Base-by-base conservation (phyloP, 2,329 filamentous ascomycete species). In the Neonectria faginata region DNA sequence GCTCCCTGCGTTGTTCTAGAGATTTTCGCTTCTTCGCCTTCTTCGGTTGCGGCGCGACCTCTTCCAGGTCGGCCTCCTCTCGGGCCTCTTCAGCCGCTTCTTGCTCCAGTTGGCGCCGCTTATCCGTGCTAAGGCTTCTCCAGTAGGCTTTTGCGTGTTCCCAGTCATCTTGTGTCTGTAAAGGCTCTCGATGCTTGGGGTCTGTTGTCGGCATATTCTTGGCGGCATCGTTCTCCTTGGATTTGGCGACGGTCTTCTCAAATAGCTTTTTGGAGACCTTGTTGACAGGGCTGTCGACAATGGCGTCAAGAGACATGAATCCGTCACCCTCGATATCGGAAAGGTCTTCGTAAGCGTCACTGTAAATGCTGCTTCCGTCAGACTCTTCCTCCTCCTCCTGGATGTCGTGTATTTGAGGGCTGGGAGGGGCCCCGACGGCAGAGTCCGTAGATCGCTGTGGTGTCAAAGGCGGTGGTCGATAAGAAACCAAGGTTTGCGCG, bases 271-370 rank as follows among this genome's bases (percentile, higher is more conserved):
- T 67, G 3, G 70, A 57, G n/a, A 71, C 58, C 11, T 60, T 66
- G 25, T 67, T 66, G 41, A 73, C 67, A 12, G 91, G 88, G 51
- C 84, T 88, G 20, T 89, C 86, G 1, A 93, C 84, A 9, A 94
- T 86, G 11, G 92, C 92, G 76, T 94, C 86, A 8, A 94, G 82
- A 5, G 91, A 94, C 73, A 88, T 83, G 72, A 93, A 94, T 0
- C 90, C 91, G 51, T 87, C 86, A 2, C 85, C 86, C 42, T 91
- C 89, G 4, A 84, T 73, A 14, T 92, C 89, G 0, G 87, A 87
- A 0, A 91, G 80, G 65, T 93, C 90, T 77, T 94, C 92, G 58
- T 90, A 90, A 1, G 92, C 92, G 77, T 94, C 92, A 68, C 90
- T 93, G 74, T 92, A 94, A 25, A 92, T 84, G 65, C 86, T 90